Evolutionary conservation across 2,329 filamentous ascomycete genomes (phyloP).

Genomic region (Byssothecium circinans): DNA sequence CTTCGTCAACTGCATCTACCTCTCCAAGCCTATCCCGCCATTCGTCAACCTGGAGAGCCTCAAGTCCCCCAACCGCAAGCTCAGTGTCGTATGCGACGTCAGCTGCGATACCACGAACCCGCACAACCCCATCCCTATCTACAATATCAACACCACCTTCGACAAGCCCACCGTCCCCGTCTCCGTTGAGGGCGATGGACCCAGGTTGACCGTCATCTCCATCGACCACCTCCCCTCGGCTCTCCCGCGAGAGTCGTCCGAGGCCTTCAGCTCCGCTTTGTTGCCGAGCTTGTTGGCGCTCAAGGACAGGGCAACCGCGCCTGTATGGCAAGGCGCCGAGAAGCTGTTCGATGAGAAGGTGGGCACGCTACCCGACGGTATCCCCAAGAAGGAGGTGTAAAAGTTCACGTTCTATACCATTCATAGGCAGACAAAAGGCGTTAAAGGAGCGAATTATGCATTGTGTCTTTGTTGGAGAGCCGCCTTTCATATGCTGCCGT

Average conservation of each 20-base stretch:
- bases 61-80: slow-evolving; percentile 66
- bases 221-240: slow-evolving; percentile 57
- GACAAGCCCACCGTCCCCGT: slow-evolving; percentile 82
- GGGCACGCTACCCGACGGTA: slow-evolving; percentile 61
- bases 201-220: slow-evolving; percentile 75
- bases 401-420: neutral
- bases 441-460: neutral
- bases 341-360: slow-evolving; percentile 85
- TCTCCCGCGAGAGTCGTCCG: slow-evolving; percentile 81
- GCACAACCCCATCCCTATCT: slow-evolving; percentile 77
- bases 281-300: slow-evolving; percentile 76
- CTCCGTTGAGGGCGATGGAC: slow-evolving; percentile 58
- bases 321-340: slow-evolving; percentile 85
- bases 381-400: slow-evolving; percentile 33
- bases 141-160: slow-evolving; percentile 83
- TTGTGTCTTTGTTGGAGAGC: neutral
- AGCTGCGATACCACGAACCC: slow-evolving; percentile 71
- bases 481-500: neutral
- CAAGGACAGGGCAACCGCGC: slow-evolving; percentile 70
- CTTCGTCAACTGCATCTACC: slow-evolving; percentile 67
- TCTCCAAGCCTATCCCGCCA: slow-evolving; percentile 74
- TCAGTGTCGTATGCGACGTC: slow-evolving; percentile 63
- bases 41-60: slow-evolving; percentile 77
- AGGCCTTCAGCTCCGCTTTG: slow-evolving; percentile 79
- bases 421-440: slow-evolving; percentile 4